Percentiles rank a stretch among this genome's conserved stretches.
These are phyloP conservation scores for Ceratobasidium sp. DNA, from an alignment of 1,284 basidiomycete genomes.

Conservation along the genomic window DNA sequence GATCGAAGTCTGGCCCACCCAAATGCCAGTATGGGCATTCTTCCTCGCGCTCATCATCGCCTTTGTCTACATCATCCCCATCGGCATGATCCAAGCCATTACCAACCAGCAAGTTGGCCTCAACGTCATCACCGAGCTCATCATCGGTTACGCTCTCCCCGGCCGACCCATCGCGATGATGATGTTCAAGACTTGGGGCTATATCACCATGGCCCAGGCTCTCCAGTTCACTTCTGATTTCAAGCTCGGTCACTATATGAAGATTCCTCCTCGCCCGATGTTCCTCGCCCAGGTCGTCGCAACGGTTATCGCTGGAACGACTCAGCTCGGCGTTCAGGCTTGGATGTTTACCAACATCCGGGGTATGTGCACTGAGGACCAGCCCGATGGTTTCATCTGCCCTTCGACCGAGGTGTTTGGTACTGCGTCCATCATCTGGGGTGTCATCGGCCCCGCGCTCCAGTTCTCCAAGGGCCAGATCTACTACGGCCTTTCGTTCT, in stretches of 20 bases:
- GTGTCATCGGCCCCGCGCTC: slow-evolving; percentile 59
- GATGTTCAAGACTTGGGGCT: slow-evolving; percentile 68
- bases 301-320: slow-evolving; percentile 58
- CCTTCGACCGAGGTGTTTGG: slow-evolving; percentile 56
- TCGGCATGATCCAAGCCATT: slow-evolving; percentile 55
- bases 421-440: slow-evolving; percentile 60
- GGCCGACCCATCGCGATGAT: slow-evolving; percentile 69
- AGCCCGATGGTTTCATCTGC: slow-evolving; percentile 54
- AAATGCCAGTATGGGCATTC: slow-evolving; percentile 69
- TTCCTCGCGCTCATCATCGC: slow-evolving; percentile 54
- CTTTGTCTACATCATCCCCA: slow-evolving; percentile 54
- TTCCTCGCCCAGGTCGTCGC: slow-evolving; percentile 60
- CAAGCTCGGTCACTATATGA: slow-evolving; percentile 64
- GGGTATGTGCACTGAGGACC: slow-evolving; percentile 51
- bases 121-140: slow-evolving; percentile 62
- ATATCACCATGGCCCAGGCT: slow-evolving; percentile 61
- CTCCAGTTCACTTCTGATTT: slow-evolving; percentile 67
- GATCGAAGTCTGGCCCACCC: slow-evolving; percentile 74
- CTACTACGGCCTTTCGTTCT: slow-evolving; percentile 59
- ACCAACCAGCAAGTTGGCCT: slow-evolving; percentile 53
- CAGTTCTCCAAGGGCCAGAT: slow-evolving; percentile 59
- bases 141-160: slow-evolving; percentile 63
- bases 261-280: slow-evolving; percentile 61
- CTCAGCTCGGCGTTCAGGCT: slow-evolving; percentile 57
- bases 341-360: slow-evolving; percentile 60